These are phyloP conservation scores for Aureobasidium musti DNA, from an alignment of 2,329 filamentous ascomycete species.

Conservation along the genomic window DNA sequence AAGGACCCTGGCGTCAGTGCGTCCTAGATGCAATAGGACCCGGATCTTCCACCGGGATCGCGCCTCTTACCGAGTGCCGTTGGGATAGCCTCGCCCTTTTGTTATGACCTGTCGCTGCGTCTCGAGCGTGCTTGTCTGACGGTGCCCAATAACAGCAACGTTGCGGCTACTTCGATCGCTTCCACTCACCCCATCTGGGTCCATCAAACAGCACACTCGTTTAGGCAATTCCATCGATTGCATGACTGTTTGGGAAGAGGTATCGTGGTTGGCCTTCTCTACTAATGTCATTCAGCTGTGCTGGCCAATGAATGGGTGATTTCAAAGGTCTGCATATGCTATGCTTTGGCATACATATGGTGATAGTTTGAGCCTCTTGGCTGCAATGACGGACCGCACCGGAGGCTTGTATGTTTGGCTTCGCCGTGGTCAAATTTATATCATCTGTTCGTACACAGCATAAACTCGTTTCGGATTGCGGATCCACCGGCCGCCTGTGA, in stretches of 20 bases:
- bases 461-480: background rate
- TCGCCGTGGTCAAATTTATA: background rate
- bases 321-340: too few species aligned
- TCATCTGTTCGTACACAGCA: background rate
- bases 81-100: slow-evolving; percentile 5
- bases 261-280: background rate
- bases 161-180: slow-evolving; percentile 7
- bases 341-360: too few species aligned
- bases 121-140: background rate
- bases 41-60: background rate
- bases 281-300: background rate
- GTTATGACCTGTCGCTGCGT: background rate
- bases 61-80: background rate
- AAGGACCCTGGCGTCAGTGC: background rate
- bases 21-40: background rate
- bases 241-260: background rate
- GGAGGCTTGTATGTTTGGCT: background rate
- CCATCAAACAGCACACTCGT: background rate
- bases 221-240: background rate
- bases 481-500: background rate
- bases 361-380: background rate
- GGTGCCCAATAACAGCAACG: slow-evolving; percentile 6
- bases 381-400: background rate
- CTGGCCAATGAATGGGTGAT: background rate
- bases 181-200: background rate